Percentiles rank a stretch among this genome's conserved stretches.
These are phyloP conservation scores for Gelatoporia subvermispora DNA, from an alignment of 768 basidiomycete genomes.

Conservation along the genomic window DNA sequence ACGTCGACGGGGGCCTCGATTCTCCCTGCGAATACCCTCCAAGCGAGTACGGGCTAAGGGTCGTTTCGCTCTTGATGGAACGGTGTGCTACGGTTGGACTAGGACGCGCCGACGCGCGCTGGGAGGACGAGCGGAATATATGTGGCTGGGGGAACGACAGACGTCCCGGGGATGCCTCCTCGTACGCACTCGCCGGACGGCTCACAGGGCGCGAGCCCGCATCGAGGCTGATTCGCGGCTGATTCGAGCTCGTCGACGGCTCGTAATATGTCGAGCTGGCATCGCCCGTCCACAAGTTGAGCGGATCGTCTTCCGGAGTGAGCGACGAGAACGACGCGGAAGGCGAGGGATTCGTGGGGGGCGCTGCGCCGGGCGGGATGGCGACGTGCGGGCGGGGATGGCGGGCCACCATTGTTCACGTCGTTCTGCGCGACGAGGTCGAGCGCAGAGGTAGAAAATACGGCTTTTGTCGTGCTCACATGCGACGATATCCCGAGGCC, in stretches of 20 bases:
- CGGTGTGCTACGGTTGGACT: conserved; percentile 17
- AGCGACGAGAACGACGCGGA: conserved; percentile 24
- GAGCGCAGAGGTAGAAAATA: too few relatives aligned
- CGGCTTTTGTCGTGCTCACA: too few relatives aligned
- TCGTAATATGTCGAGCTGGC: conserved; percentile 9
- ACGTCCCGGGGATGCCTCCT: conserved; percentile 15
- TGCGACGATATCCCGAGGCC: too few relatives aligned
- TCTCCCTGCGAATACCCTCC: conserved; percentile 12
- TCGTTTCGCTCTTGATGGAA: conserved; percentile 20
- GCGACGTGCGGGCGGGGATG: conserved; percentile 30
- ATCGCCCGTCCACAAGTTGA: conserved; percentile 31
- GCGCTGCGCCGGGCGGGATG: conserved; percentile 34
- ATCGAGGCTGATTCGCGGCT: conserved; percentile 15
- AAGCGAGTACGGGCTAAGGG: conserved; percentile 6
- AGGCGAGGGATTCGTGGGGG: conserved; percentile 28
- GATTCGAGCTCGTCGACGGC: conserved; percentile 17
- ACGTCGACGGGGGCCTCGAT: conserved; percentile 22
- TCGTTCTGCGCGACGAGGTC: too few relatives aligned
- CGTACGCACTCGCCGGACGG: conserved; percentile 36
- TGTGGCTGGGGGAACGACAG: conserved; percentile 24
- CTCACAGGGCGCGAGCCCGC: conserved; percentile 26
- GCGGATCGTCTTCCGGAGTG: conserved; percentile 12
- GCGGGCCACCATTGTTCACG: conserved; percentile 14
- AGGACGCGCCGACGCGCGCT: conserved; percentile 14
- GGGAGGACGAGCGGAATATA: conserved; percentile 20